Percentiles rank a stretch among this genome's conserved stretches.
These are phyloP conservation scores for Cyberlindnera xylosilytica DNA, from an alignment of 805 yeast species.

Conservation along the genomic window DNA sequence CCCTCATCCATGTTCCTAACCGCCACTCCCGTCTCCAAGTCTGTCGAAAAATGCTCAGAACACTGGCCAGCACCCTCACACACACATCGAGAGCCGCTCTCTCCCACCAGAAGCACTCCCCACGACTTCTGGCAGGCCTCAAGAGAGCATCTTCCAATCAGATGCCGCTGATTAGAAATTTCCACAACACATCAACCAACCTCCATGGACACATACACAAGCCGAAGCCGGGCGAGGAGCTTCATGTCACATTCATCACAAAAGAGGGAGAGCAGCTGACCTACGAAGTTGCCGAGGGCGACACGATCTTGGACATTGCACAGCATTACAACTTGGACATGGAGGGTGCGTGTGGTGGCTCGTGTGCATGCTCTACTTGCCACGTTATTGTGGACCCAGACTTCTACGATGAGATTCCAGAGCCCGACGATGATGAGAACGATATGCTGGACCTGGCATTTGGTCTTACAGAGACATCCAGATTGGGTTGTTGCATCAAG, in stretches of 20 bases:
- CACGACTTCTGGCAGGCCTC: not conserved
- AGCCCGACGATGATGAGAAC: slow-evolving; percentile 96
- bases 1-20: not conserved
- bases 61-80: slow-evolving; percentile 12
- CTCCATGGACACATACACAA: slow-evolving; percentile 84
- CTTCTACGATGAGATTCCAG: slow-evolving; percentile 84
- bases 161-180: slow-evolving; percentile 23
- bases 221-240: slow-evolving; percentile 92
- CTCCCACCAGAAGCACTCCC: not conserved
- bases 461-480: slow-evolving; percentile 93
- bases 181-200: slow-evolving; percentile 26
- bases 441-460: slow-evolving; percentile 98
- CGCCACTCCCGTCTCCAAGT: not conserved
- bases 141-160: slow-evolving; percentile 16
- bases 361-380: slow-evolving; percentile 98
- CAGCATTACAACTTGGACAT: slow-evolving; percentile 90
- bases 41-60: slow-evolving; percentile 9
- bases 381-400: slow-evolving; percentile 97
- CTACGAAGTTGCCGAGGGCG: slow-evolving; percentile 89
- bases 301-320: slow-evolving; percentile 87
- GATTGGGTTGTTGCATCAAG: slow-evolving; percentile 90
- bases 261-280: slow-evolving; percentile 85
- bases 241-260: slow-evolving; percentile 82
- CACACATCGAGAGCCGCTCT: not conserved
- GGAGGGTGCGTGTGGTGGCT: slow-evolving; percentile 99